Evolutionary conservation across 2,329 filamentous ascomycete species (phyloP).

Genomic region (Aspergillus uvarum): DNA sequence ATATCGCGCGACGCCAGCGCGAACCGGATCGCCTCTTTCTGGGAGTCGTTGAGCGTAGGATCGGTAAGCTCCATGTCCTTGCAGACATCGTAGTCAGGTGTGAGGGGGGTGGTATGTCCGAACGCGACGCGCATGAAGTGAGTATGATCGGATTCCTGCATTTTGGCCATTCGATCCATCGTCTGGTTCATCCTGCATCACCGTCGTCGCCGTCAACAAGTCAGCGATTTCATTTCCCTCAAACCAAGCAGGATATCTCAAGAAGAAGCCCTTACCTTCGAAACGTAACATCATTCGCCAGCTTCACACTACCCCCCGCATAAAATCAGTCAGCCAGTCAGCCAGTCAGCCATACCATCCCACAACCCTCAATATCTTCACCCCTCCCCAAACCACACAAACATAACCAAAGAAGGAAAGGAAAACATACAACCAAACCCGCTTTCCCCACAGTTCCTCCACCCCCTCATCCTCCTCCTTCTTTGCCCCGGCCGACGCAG

Average conservation of each 20-base stretch:
- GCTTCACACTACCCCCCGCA: constrained; percentile 55
- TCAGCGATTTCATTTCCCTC: no score
- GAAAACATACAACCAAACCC: constrained; percentile 61
- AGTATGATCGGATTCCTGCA: constrained; percentile 56
- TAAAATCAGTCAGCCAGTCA: constrained; percentile 12
- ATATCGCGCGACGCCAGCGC: constrained; percentile 79
- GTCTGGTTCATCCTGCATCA: constrained; percentile 60
- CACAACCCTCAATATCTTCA: neutral
- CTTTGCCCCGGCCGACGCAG: constrained; percentile 22
- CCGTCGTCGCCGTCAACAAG: neutral
- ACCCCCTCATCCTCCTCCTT: constrained; percentile 46
- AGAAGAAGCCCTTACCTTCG: constrained; percentile 49
- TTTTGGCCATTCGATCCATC: constrained; percentile 60
- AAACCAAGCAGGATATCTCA: neutral
- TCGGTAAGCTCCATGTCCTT: constrained; percentile 56
- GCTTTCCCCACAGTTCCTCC: constrained; percentile 54
- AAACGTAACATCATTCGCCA: constrained; percentile 67
- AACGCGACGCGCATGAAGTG: constrained; percentile 62
- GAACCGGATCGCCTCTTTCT: constrained; percentile 70
- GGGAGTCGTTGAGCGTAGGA: constrained; percentile 59
- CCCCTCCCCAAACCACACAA: neutral
- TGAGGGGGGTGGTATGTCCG: constrained; percentile 56
- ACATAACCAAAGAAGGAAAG: constrained; percentile 1
- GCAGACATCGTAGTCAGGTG: constrained; percentile 47
- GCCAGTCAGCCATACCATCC: neutral